A percentile compares a stretch with the other conserved stretches of the same genome.
Evolutionary conservation across 1,139 yeast species (phyloP).

Genomic region (Blastobotrys illinoisensis): DNA sequence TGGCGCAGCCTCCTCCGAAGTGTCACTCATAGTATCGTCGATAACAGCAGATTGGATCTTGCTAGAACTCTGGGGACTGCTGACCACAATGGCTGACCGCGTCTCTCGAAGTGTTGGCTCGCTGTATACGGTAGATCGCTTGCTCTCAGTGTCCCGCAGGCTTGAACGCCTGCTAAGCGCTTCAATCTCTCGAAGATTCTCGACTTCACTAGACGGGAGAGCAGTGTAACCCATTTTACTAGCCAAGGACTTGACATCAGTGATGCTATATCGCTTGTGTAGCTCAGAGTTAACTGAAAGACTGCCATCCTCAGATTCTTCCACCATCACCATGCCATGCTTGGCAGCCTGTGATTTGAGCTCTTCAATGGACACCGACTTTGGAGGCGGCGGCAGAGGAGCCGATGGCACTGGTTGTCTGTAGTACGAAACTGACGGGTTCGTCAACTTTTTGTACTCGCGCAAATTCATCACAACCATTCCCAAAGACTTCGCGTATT

Average conservation of each 20-base stretch:
- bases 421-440: conserved; percentile 2
- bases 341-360: conserved; percentile 26
- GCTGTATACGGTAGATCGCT: neutral
- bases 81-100: conserved; percentile 19
- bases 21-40: conserved; percentile 16
- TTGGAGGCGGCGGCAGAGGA: conserved; percentile 1
- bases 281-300: conserved; percentile 4
- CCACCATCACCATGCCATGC: conserved; percentile 21
- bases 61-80: conserved; percentile 1
- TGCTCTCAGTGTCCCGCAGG: conserved; percentile 2
- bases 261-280: neutral
- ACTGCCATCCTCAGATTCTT: neutral
- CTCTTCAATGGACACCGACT: conserved; percentile 22
- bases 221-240: conserved; percentile 12
- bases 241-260: conserved; percentile 13
- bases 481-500: conserved; percentile 14
- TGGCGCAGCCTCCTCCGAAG: conserved; percentile 11
- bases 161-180: conserved; percentile 4
- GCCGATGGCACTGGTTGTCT: neutral
- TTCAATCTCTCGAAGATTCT: conserved; percentile 1
- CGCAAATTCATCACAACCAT: conserved; percentile 20
- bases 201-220: conserved; percentile 8
- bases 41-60: conserved; percentile 22
- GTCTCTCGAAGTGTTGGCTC: conserved; percentile 20
- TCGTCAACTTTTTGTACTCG: conserved; percentile 15